Percentiles rank a stretch among this genome's conserved stretches.
Evolutionary conservation across 202 grass and related monocot species (phyloP).

Genomic region (Panicum virgatum): DNA sequence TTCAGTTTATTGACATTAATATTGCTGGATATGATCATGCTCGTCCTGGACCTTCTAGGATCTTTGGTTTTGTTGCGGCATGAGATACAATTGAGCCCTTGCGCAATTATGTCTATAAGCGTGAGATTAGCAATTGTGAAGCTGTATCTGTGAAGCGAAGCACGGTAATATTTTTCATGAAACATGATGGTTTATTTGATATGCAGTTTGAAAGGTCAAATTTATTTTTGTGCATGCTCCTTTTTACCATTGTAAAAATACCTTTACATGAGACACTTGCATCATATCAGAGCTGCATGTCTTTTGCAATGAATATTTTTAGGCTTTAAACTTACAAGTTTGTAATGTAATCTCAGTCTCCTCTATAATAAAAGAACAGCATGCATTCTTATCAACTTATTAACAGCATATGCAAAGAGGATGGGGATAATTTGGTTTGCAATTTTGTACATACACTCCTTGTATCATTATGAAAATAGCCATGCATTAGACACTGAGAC

Average conservation of each 20-base stretch:
- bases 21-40: constrained; percentile 29
- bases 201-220: background rate
- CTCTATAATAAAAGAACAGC: background rate
- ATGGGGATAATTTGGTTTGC: background rate
- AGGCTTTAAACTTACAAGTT: background rate
- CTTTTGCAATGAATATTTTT: background rate
- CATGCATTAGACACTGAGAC: background rate
- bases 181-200: background rate
- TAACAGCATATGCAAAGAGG: background rate
- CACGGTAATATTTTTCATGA: background rate
- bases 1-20: constrained; percentile 9
- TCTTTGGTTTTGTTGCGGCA: background rate
- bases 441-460: background rate
- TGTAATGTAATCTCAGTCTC: background rate
- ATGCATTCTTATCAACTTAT: background rate
- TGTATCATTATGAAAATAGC: background rate
- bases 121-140: background rate
- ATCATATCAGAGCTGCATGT: background rate
- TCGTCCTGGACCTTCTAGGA: background rate
- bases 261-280: background rate
- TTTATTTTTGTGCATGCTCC: background rate
- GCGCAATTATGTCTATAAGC: background rate
- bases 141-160: background rate
- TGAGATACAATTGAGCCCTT: background rate
- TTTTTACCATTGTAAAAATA: background rate